Conservation (phyloP, 164 flowering plant genomes). For the Liriodendron chinense region DNA sequence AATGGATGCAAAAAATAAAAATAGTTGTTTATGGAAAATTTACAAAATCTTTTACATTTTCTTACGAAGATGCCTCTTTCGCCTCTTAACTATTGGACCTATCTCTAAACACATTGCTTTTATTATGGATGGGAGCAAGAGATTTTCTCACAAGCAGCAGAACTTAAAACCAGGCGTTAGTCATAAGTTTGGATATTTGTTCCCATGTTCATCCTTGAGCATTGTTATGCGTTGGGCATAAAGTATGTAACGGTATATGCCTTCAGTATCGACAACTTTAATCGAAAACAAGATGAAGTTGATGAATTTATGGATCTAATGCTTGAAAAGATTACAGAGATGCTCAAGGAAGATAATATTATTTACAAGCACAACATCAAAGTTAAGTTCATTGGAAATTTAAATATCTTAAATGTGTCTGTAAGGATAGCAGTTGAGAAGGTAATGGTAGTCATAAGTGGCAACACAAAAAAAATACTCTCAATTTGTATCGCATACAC, state of each 20-base stretch:
- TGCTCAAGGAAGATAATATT: conserved; percentile 46
- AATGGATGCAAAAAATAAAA: not conserved
- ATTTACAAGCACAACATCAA: conserved; percentile 50
- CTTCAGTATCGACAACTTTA: conserved; percentile 84
- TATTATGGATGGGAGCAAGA: conserved; percentile 66
- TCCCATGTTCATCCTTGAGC: conserved; percentile 44
- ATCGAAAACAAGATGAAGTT: conserved; percentile 60
- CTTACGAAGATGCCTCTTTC: conserved; percentile 28
- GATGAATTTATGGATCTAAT: conserved; percentile 53
- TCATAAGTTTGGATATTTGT: conserved; percentile 40
- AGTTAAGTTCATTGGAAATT: conserved; percentile 55
- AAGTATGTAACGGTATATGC: conserved; percentile 67
- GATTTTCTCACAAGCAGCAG: conserved; percentile 46
- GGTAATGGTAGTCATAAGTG: conserved; percentile 52
- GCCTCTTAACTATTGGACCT: conserved; percentile 46
- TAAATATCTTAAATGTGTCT: conserved; percentile 46
- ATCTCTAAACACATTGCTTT: conserved; percentile 59
- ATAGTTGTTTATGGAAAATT: not conserved
- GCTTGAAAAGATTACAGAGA: conserved; percentile 58
- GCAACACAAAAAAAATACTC: conserved; percentile 40
- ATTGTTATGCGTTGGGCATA: conserved; percentile 70
- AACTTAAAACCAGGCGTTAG: conserved; percentile 41
- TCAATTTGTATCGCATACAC: conserved; percentile 65
- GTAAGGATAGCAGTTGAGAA: conserved; percentile 61
- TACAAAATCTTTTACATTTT: conserved; percentile 8